Percentiles rank a stretch among this genome's conserved stretches.
Evolutionary conservation across 768 basidiomycete genomes (phyloP).

Genomic region (Scleroderma bovista): DNA sequence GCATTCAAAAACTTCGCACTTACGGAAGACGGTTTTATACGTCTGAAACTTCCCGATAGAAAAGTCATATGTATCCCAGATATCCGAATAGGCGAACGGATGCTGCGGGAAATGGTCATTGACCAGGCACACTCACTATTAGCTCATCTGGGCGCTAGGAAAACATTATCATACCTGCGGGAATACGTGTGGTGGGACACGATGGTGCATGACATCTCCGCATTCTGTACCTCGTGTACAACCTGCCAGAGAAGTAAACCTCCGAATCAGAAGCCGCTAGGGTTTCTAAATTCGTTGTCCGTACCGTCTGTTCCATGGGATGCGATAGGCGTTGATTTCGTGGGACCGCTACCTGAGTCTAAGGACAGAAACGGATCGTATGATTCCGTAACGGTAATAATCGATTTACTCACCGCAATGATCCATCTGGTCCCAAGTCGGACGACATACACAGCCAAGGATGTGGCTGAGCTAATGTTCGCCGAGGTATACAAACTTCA

Average conservation of each 20-base stretch:
- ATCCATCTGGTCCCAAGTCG: slow-evolving; percentile 22
- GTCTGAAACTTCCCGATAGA: slow-evolving; percentile 4
- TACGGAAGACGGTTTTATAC: slow-evolving; percentile 14
- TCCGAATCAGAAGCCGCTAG: slow-evolving; percentile 20
- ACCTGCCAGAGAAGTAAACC: slow-evolving; percentile 17
- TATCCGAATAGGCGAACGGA: slow-evolving; percentile 4
- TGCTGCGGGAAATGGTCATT: slow-evolving; percentile 28
- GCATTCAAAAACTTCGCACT: slow-evolving; percentile 22
- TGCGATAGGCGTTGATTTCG: slow-evolving; percentile 37
- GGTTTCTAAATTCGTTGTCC: slow-evolving; percentile 20
- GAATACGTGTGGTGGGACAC: slow-evolving; percentile 38
- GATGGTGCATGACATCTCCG: slow-evolving; percentile 22
- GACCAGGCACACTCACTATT: slow-evolving; percentile 34
- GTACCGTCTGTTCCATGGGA: slow-evolving; percentile 30
- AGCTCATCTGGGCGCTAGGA: slow-evolving; percentile 32
- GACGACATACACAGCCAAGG: slow-evolving; percentile 1
- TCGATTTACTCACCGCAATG: slow-evolving; percentile 20
- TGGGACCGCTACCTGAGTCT: slow-evolving; percentile 20
- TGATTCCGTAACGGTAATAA: slow-evolving; percentile 20
- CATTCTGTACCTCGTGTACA: slow-evolving; percentile 21
- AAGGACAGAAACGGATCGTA: slow-evolving; percentile 13
- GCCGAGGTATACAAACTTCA: slow-evolving; percentile 22
- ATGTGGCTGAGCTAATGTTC: slow-evolving; percentile 11
- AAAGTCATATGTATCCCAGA: slow-evolving; percentile 23
- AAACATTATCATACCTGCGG: slow-evolving; percentile 29